phyloP scores from a whole-genome alignment of 139 green algal species.

The Auxenochlorella pyrenoidosa region DNA sequence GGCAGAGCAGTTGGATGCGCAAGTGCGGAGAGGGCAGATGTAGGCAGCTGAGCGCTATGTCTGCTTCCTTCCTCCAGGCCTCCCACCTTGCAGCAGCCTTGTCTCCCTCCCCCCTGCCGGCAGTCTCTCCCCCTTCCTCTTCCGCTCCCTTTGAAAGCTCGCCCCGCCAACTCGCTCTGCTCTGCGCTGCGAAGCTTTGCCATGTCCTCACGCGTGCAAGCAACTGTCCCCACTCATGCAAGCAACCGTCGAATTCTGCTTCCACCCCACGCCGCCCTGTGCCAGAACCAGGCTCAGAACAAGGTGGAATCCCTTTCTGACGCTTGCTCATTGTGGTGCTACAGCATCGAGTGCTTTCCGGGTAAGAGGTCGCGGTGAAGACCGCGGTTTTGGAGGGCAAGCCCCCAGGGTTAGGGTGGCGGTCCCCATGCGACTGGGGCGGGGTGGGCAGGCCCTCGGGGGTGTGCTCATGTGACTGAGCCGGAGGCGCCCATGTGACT shows the following conservation, averaged over 20 bases:
- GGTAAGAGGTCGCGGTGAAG: neutral
- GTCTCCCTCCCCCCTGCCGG: neutral
- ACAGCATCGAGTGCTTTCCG: neutral
- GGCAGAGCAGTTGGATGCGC: slow-evolving; percentile 57
- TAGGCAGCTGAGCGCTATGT: neutral
- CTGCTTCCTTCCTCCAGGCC: neutral
- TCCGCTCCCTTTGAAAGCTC: too few species aligned
- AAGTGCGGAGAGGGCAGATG: slow-evolving; percentile 50
- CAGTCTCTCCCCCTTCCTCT: too few species aligned
- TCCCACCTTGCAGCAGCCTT: neutral
- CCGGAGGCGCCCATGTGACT: too few species aligned
- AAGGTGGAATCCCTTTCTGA: too few species aligned
- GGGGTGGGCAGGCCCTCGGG: too few species aligned
- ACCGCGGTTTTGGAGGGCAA: slow-evolving; percentile 17
- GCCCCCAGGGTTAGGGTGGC: neutral
- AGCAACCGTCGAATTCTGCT: neutral
- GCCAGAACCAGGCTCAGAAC: neutral
- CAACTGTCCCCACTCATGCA: neutral
- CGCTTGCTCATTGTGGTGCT: neutral
- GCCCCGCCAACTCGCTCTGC: too few species aligned
- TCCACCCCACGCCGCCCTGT: neutral
- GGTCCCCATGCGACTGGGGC: neutral
- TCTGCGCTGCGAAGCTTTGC: too few species aligned
- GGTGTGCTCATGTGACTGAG: too few species aligned
- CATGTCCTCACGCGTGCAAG: neutral